Conservation (phyloP, 768 basidiomycete species). For the Amanita exitialis region DNA sequence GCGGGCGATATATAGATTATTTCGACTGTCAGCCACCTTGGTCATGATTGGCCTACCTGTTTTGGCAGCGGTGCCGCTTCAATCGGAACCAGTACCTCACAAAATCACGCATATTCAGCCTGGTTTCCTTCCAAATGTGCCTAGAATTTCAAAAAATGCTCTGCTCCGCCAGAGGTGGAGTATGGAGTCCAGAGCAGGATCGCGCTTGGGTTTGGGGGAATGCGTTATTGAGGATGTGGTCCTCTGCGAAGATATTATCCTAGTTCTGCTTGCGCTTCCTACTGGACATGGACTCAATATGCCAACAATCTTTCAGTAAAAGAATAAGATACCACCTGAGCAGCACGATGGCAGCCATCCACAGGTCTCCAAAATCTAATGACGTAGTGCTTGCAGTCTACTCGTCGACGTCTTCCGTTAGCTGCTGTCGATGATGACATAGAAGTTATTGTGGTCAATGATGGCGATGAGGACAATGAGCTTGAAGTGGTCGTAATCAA, state of each 20-base stretch:
- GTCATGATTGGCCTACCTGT: no score
- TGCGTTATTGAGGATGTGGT: constrained; percentile 6
- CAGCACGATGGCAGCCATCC: constrained; percentile 16
- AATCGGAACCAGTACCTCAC: no score
- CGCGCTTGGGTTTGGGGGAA: neutral
- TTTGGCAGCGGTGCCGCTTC: no score
- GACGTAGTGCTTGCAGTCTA: neutral
- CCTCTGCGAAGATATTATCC: constrained; percentile 17
- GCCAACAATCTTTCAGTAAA: neutral
- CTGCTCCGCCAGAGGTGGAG: no score
- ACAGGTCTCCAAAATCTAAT: constrained; percentile 15
- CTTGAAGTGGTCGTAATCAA: neutral
- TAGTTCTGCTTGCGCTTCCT: constrained; percentile 16
- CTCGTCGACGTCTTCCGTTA: constrained; percentile 4
- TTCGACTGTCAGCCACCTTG: no score
- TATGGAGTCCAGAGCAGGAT: constrained; percentile 11
- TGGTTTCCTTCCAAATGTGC: no score
- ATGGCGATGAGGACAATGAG: constrained; percentile 1
- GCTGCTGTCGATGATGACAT: constrained; percentile 7
- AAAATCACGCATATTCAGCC: no score
- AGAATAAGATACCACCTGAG: constrained; percentile 15
- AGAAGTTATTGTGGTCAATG: constrained; percentile 6
- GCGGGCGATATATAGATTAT: no score
- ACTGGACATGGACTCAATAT: neutral
- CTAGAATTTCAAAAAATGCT: no score